Percentiles rank a stretch among this genome's conserved stretches.
Conservation (phyloP, 140 eudicot genomes). For the Ambrosia hybrid region DNA sequence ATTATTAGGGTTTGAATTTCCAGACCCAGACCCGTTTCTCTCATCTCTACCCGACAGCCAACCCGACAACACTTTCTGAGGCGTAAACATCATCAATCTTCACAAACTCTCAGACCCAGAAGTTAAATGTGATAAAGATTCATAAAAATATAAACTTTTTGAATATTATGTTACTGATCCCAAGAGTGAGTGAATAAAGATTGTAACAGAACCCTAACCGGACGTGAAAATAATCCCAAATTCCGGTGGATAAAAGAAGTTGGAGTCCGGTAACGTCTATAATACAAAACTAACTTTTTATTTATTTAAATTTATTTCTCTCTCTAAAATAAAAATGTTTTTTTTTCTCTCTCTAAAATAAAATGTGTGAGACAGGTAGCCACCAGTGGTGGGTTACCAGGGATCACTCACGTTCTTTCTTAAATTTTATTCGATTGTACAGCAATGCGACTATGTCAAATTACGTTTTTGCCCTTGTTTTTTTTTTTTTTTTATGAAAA, state of each 20-base stretch:
- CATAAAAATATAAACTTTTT: slow-evolving; percentile 1
- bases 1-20: slow-evolving; percentile 29
- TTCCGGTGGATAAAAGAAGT: slow-evolving; percentile 61
- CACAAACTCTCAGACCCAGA: slow-evolving; percentile 39
- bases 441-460: background rate
- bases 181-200: background rate
- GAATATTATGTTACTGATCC: slow-evolving; percentile 7
- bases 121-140: slow-evolving; percentile 39
- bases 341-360: too few relatives aligned
- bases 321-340: background rate
- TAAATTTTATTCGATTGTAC: slow-evolving; percentile 28
- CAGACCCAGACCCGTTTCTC: slow-evolving; percentile 46
- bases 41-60: slow-evolving; percentile 55
- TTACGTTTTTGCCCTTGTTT: slow-evolving; percentile 41
- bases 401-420: slow-evolving; percentile 52
- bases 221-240: slow-evolving; percentile 60
- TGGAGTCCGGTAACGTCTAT: slow-evolving; percentile 74
- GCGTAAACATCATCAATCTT: slow-evolving; percentile 54
- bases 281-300: slow-evolving; percentile 38
- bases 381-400: slow-evolving; percentile 26
- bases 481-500: background rate
- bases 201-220: slow-evolving; percentile 34
- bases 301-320: slow-evolving; percentile 13
- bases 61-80: slow-evolving; percentile 54
- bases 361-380: slow-evolving; percentile 22